phyloP scores from a whole-genome alignment of 257 asterid species.

The Agastache rugosa region DNA sequence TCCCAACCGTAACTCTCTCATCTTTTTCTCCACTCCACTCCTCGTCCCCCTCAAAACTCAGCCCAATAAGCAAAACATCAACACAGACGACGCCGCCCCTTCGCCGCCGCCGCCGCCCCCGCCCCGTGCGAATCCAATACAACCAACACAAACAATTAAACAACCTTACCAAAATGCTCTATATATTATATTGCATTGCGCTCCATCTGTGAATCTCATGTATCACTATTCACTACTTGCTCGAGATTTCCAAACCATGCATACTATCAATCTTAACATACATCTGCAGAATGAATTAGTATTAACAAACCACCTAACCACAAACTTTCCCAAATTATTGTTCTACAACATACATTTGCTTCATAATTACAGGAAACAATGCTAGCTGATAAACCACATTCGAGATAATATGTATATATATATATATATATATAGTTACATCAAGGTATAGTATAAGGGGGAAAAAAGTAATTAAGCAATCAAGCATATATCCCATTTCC shows the following conservation, averaged over 20 bases:
- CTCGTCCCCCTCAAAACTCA: slow-evolving; percentile 53
- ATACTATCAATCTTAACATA: too few species aligned
- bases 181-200: too few species aligned
- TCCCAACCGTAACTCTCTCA: background rate
- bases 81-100: slow-evolving; percentile 29
- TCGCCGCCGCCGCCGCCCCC: slow-evolving; percentile 28
- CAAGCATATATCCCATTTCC: slow-evolving; percentile 36
- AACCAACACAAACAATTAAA: too few species aligned
- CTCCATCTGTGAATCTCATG: too few species aligned
- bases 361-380: slow-evolving; percentile 37
- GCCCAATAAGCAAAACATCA: slow-evolving; percentile 40
- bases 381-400: slow-evolving; percentile 16
- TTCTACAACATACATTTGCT: slow-evolving; percentile 30
- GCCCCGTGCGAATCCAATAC: too few species aligned
- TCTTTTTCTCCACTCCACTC: slow-evolving; percentile 54
- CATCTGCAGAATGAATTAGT: too few species aligned
- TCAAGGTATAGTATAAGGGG: background rate
- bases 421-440: slow-evolving; percentile 17
- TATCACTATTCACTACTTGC: too few species aligned
- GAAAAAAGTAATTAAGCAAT: background rate
- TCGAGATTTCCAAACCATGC: too few species aligned
- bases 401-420: too few species aligned
- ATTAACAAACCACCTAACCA: background rate
- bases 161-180: too few species aligned
- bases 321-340: background rate